Base-by-base conservation (phyloP, 192 early-diverging fungal species). In the Gorgonomyces haynaldii region DNA sequence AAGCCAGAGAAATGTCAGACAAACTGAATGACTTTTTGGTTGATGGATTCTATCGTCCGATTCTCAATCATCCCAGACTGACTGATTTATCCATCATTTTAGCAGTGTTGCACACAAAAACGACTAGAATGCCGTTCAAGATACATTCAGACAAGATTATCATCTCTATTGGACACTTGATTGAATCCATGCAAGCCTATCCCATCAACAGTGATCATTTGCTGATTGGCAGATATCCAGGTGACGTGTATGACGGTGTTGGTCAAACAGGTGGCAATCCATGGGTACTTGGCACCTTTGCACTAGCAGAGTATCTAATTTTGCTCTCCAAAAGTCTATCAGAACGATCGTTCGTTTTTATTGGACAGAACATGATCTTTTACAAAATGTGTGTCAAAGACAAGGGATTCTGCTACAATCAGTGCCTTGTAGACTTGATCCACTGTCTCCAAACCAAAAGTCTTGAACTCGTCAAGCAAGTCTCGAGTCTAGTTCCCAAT, bases 201-300 rank as follows among this genome's bases (percentile, higher is more conserved):
- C 20, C 59, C n/a, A 48, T 84, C 54, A 84, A 82, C 61, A 27
- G 24, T 0, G 20, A 19, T 31, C 5, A 8, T 12, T 12, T 12
- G 12, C 12, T 31, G 12, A 66, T 82, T 20, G 87, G 85, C 9
- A 50, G 87, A 24, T 90, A 90, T 45, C 62, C 72, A 1, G 87
- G 82, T 54, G 87, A 90, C 61, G 61, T 63, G 13, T 90, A 90
- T 37, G 58, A 87, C 42, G 85, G 85, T 22, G 53, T 53, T 27
- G 21, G 20, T 28, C 20, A 10, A 1, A 61, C 55, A 5, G 13
- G 42, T 26, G 86, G 81, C 16, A 89, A 89, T 50, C 83, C 87
- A 1, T 90, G 87, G 87, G 67, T 78, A 17, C 67, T 90, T 2
- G 40, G 65, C 6, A 86, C 81, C 0, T 52, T 61, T 9, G 71